Base-by-base conservation (phyloP, 2,329 filamentous ascomycete genomes). In the Mollisiaceae sp. region DNA sequence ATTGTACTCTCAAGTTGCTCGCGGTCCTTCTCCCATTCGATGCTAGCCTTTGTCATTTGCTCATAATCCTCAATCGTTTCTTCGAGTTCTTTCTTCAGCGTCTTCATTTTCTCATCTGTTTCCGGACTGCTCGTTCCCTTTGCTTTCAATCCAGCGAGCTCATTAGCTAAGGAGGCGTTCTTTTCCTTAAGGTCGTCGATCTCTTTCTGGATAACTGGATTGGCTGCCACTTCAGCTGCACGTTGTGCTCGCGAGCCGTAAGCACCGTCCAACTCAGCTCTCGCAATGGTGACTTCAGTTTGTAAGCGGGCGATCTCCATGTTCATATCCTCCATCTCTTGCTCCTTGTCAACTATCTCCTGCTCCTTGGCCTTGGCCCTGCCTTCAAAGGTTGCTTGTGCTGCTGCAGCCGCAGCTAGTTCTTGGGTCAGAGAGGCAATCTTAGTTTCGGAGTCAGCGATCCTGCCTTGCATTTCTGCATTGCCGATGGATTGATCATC, bases 261-360 rank as follows among this genome's bases (percentile, higher is more conserved):
- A 75, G 97, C 96, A 68, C 93, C 93, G 73, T 97, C 95, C 32
- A 98, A 91, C 77, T 98, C 94, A 61, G 94, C 92, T 74, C 89
- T 87, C 32, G 91, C 93, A 71, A 98, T 90, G n/a, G 94, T 96
- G 50, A 98, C 85, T 80, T 98, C 89, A 2, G 89, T 91, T 41
- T 88, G 88, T 6, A 90, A 80, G 60, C 86, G 82, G 3, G 90
- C 87, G 59, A 91, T 82, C 72, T 91, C 86, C 63, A 84, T 81
- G 74, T 90, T 88, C 43, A 90, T 79, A 8, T 79, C 78, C n/a
- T 80, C 77, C 72, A 84, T 77, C 69, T 86, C 83, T n/a, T 77
- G 75, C 64, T 83, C 82, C 60, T 82, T 75, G 39, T 77, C 78
- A 15, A 45, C 24, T 22, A 66, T 50, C 18, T 63, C 64, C 50